These are phyloP conservation scores for Paramecium caudatum DNA, from an alignment of 73 alveolate genomes.

Conservation along the genomic window DNA sequence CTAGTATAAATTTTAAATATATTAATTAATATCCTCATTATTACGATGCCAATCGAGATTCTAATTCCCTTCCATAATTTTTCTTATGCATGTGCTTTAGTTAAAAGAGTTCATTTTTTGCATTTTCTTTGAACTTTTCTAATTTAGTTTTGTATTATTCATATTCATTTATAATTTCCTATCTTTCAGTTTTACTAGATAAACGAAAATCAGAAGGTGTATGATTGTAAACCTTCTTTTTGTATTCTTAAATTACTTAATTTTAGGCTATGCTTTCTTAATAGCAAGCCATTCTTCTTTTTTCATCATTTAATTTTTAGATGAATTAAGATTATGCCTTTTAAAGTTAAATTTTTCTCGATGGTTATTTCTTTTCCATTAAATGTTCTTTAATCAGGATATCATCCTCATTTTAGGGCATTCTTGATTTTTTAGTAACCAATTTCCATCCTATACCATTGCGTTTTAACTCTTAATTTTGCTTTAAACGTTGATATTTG, in stretches of 20 bases:
- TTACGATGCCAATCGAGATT: background rate
- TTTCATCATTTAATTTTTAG: background rate
- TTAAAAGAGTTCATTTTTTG: slow-evolving; percentile 10
- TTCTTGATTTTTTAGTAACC: background rate
- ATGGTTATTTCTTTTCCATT: slow-evolving; percentile 11
- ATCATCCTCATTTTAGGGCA: slow-evolving; percentile 28
- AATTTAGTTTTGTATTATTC: background rate
- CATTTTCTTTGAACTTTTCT: slow-evolving; percentile 14
- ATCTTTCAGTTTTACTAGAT: background rate
- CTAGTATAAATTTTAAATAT: background rate
- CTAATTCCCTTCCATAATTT: background rate
- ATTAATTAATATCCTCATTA: background rate
- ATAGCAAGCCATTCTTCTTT: slow-evolving; percentile 13
- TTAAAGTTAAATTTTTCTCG: background rate
- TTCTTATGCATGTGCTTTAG: background rate
- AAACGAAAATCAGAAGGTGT: background rate
- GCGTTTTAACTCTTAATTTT: background rate
- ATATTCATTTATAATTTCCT: background rate
- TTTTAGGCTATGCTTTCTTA: background rate
- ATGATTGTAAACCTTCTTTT: background rate
- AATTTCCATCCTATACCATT: slow-evolving; percentile 66
- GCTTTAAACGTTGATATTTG: slow-evolving; percentile 16
- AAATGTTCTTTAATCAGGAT: slow-evolving; percentile 3
- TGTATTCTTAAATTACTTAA: background rate
- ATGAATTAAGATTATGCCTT: background rate